Conservation (phyloP, 2,329 filamentous ascomycete genomes). For the Colletotrichum scovillei region DNA sequence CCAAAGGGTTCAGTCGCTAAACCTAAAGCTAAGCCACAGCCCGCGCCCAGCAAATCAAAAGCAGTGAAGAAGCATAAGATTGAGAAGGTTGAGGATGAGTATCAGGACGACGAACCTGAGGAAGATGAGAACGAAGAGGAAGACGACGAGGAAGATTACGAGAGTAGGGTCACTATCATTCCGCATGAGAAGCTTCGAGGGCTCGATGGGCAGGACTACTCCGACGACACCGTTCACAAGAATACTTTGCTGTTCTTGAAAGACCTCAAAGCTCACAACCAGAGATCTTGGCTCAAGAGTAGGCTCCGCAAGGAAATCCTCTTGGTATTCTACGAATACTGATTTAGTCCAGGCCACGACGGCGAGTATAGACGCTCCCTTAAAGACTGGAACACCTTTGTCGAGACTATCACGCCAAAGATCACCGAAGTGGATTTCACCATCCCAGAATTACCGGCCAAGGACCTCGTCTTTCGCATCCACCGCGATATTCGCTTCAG, state of each 20-base stretch:
- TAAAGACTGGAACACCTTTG: constrained; percentile 84
- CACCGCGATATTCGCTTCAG: constrained; percentile 89
- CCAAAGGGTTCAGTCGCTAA: constrained; percentile 20
- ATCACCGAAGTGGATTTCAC: constrained; percentile 81
- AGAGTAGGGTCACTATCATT: constrained; percentile 53
- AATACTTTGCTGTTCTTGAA: constrained; percentile 69
- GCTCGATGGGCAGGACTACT: constrained; percentile 58
- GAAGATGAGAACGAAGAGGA: constrained; percentile 35
- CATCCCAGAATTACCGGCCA: constrained; percentile 85
- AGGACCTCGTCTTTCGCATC: constrained; percentile 89
- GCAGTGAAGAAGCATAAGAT: constrained; percentile 38
- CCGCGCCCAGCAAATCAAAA: constrained; percentile 40
- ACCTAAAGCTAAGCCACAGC: constrained; percentile 33
- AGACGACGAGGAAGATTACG: constrained; percentile 41
- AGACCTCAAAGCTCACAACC: constrained; percentile 70
- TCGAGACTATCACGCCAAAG: constrained; percentile 77
- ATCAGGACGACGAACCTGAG: constrained; percentile 28
- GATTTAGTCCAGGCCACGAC: constrained; percentile 72
- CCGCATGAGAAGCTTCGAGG: constrained; percentile 54
- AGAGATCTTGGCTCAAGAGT: constrained; percentile 70
- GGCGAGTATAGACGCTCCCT: constrained; percentile 81
- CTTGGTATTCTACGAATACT: constrained; percentile 26
- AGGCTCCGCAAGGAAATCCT: constrained; percentile 35
- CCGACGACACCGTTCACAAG: constrained; percentile 63
- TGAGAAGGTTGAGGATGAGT: constrained; percentile 32